These are phyloP conservation scores for Hymenoscyphus salicellus DNA, from an alignment of 2,329 filamentous ascomycete genomes.

Conservation along the genomic window DNA sequence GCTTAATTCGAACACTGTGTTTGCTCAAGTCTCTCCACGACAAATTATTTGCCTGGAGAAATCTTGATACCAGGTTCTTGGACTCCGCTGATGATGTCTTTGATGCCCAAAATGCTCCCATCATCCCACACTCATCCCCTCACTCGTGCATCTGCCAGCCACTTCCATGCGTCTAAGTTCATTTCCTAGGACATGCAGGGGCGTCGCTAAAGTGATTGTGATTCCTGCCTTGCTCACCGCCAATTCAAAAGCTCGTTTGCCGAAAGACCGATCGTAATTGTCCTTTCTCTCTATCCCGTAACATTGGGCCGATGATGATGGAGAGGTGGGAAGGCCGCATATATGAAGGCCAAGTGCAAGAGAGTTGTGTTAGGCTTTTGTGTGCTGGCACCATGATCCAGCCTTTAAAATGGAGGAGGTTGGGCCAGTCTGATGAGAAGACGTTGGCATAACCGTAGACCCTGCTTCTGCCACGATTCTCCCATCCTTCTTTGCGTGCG, in stretches of 20 bases:
- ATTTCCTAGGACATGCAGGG: slow-evolving; percentile 22
- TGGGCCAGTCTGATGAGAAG: slow-evolving; percentile 28
- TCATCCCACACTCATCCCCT: not conserved
- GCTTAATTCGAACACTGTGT: not conserved
- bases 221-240: slow-evolving; percentile 30
- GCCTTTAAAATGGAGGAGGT: slow-evolving; percentile 23
- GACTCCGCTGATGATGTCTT: slow-evolving; percentile 3
- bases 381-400: slow-evolving; percentile 30
- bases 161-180: slow-evolving; percentile 11
- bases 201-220: slow-evolving; percentile 23
- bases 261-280: slow-evolving; percentile 12
- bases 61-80: not conserved
- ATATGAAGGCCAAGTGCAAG: slow-evolving; percentile 31
- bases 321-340: slow-evolving; percentile 32
- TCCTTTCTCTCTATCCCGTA: slow-evolving; percentile 8
- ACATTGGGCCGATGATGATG: slow-evolving; percentile 14
- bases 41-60: not conserved
- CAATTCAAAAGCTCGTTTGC: slow-evolving; percentile 24
- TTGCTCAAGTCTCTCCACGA: not conserved
- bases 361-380: slow-evolving; percentile 20
- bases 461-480: slow-evolving; percentile 16
- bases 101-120: not conserved
- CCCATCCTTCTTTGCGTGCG: slow-evolving; percentile 9
- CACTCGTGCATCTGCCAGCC: slow-evolving; percentile 7
- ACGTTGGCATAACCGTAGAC: slow-evolving; percentile 27